Conservation (phyloP, 306 rosid genomes). For the Trifolium subterraneum region DNA sequence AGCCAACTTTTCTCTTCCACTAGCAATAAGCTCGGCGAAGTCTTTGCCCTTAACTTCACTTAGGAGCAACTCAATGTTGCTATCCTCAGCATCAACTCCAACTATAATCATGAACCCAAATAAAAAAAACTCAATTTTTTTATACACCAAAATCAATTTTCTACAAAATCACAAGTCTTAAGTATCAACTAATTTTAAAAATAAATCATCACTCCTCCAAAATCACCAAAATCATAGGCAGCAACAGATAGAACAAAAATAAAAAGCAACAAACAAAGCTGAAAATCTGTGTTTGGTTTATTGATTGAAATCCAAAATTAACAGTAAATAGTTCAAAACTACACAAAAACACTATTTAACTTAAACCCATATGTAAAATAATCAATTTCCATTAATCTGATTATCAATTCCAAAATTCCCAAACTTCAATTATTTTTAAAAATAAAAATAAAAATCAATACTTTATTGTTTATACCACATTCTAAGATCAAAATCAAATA, state of each 20-base stretch:
- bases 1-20: slow-evolving; percentile 73
- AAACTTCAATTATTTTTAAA: neutral
- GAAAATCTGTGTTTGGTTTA: neutral
- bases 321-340: neutral
- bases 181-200: neutral
- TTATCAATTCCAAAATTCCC: neutral
- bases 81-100: slow-evolving; percentile 66
- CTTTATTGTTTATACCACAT: neutral
- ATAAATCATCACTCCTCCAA: neutral
- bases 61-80: slow-evolving; percentile 57
- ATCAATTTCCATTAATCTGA: neutral
- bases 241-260: no score
- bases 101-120: slow-evolving; percentile 44
- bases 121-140: neutral
- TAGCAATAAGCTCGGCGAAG: slow-evolving; percentile 65
- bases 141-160: neutral
- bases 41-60: slow-evolving; percentile 66
- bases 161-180: neutral
- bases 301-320: neutral
- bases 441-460: neutral
- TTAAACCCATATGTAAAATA: neutral
- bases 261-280: neutral
- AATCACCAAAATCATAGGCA: neutral
- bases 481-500: neutral
- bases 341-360: neutral